Base-by-base conservation (phyloP, 495 filamentous ascomycete genomes). In the Aspergillus diversus region DNA sequence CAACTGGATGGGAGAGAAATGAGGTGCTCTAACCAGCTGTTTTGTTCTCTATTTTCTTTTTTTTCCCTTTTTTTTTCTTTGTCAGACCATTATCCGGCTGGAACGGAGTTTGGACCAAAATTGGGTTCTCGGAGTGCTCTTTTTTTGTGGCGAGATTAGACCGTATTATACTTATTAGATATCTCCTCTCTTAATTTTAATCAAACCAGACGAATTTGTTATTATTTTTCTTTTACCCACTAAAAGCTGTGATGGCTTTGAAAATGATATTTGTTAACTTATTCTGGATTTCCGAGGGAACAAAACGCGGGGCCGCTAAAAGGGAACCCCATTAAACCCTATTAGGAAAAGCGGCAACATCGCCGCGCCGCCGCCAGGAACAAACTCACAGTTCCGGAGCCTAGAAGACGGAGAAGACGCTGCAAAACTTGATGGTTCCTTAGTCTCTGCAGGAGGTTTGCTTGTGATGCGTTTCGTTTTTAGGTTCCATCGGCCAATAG, bases 1-100 rank as follows among this genome's bases (percentile, higher is more conserved):
- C 85, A 0, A 78, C 79, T 3, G 95, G 95, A 6, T 98, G 90
- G 86, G 92, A 97, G 69, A 78, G 95, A 17, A 73, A 87, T 3
- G 96, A 98, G 31, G 87, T 97, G 17, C 84, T 94, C 60, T 90
- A 80, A 84, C 1, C 13, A 5, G 4, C 11, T 60, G 7, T 15
- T 21, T 60, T 34, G n/a, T 32, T 31, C 16, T 17, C 53, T 63
- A 43, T 31, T 33, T 12, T 48, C 49, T 15, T n/a, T 8, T 27
- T 21, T 32, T n/a, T n/a, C n/a, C n/a, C n/a, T 63, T 52, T 31
- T 33, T 12, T 48, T 56, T 15, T n/a, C 13, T 27, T 21, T 32
- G 39, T 21, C 32, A n/a, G 43, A 16, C 32, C 33, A 32, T 9
- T 32, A 37, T 42, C 47, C 21, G 47, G 16, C 31, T 42, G 47